phyloP scores from a whole-genome alignment of 129 eudicot genomes.

The Flaveria robusta region DNA sequence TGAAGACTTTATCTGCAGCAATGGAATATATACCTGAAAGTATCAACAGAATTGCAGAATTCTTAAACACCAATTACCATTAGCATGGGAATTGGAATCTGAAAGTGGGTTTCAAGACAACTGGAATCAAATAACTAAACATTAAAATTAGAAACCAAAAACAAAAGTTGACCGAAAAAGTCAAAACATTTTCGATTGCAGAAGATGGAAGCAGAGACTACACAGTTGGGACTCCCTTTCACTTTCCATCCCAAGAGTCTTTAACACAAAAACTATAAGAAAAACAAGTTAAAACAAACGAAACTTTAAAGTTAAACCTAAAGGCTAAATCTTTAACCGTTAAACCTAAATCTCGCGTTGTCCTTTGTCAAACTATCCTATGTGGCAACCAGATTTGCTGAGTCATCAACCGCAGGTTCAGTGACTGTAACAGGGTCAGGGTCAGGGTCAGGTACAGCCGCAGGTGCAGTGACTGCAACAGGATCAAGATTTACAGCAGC shows the following conservation, averaged over 20 bases:
- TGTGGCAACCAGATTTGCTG: slow-evolving; percentile 6
- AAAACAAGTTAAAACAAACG: slow-evolving; percentile 8
- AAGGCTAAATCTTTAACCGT: slow-evolving; percentile 4
- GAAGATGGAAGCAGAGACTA: slow-evolving; percentile 34
- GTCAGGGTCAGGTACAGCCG: not conserved
- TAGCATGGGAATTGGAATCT: slow-evolving; percentile 16
- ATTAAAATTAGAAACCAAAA: slow-evolving; percentile 1
- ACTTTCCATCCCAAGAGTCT: slow-evolving; percentile 11
- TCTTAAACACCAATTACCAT: no score
- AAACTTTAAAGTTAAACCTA: slow-evolving; percentile 9
- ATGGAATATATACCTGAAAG: no score
- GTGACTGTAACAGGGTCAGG: slow-evolving; percentile 9
- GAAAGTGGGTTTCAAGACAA: slow-evolving; percentile 19
- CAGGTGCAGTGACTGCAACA: slow-evolving; percentile 12
- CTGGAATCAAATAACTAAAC: not conserved
- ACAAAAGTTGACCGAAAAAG: slow-evolving; percentile 28
- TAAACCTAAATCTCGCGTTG: slow-evolving; percentile 14
- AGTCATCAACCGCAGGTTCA: slow-evolving; percentile 9
- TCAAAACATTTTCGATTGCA: slow-evolving; percentile 32
- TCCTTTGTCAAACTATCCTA: slow-evolving; percentile 21
- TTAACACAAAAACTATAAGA: slow-evolving; percentile 1
- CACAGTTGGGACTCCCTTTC: slow-evolving; percentile 4
- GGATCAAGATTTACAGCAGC: not conserved
- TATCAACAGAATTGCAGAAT: no score
- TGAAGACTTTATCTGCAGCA: no score